These are phyloP conservation scores for Neofusicoccum kwambonambiense DNA, from an alignment of 2,329 filamentous ascomycete species.

Conservation along the genomic window DNA sequence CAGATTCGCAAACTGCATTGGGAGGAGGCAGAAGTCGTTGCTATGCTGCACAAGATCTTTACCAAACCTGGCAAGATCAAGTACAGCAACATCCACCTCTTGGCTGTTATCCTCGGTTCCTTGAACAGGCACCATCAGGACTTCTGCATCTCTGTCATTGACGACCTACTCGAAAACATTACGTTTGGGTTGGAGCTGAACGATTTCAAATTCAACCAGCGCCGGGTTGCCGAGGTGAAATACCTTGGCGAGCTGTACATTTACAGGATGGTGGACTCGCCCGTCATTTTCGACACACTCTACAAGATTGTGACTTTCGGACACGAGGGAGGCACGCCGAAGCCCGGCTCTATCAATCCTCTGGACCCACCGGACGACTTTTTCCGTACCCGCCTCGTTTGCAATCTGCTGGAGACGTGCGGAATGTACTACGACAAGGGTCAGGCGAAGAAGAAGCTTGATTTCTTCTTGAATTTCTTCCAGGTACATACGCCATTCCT, in stretches of 20 bases:
- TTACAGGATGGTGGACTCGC: slow-evolving; percentile 93
- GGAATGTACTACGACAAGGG: slow-evolving; percentile 96
- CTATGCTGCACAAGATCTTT: slow-evolving; percentile 83
- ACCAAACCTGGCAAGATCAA: slow-evolving; percentile 96
- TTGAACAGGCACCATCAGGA: slow-evolving; percentile 88
- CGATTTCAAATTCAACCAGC: slow-evolving; percentile 96
- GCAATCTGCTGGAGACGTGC: slow-evolving; percentile 88
- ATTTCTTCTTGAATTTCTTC: slow-evolving; percentile 95
- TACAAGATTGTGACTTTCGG: slow-evolving; percentile 95
- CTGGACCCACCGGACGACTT: slow-evolving; percentile 91
- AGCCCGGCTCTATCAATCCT: slow-evolving; percentile 71
- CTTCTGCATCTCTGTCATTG: slow-evolving; percentile 88
- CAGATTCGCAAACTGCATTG: slow-evolving; percentile 94
- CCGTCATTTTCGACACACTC: slow-evolving; percentile 90
- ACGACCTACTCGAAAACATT: slow-evolving; percentile 86
- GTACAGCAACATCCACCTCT: slow-evolving; percentile 91
- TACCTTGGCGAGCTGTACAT: slow-evolving; percentile 97
- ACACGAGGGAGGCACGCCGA: slow-evolving; percentile 76
- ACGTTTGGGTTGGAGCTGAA: slow-evolving; percentile 88
- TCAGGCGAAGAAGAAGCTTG: slow-evolving; percentile 90
- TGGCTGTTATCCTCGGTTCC: slow-evolving; percentile 84
- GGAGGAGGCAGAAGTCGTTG: slow-evolving; percentile 86
- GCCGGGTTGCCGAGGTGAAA: slow-evolving; percentile 91
- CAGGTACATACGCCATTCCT: slow-evolving; percentile 54
- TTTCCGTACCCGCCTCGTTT: slow-evolving; percentile 88